Base-by-base conservation (phyloP, 2,329 filamentous ascomycete genomes). In the Elsinoe australis region DNA sequence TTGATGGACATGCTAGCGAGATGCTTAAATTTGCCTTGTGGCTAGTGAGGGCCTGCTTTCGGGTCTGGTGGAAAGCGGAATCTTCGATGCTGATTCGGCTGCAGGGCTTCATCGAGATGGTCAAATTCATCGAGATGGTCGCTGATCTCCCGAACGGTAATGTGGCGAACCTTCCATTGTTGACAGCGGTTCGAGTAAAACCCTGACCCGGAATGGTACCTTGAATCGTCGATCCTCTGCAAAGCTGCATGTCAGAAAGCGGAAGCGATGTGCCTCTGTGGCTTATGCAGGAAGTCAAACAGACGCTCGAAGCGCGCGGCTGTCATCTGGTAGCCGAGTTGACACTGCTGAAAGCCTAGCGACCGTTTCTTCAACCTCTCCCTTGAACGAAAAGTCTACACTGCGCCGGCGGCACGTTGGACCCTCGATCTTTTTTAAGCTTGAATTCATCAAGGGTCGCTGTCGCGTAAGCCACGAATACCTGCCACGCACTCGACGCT, bases 41-140 rank as follows among this genome's bases (percentile, higher is more conserved):
- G 36, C 36, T 18, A 21, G 22, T 24, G 36, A 21, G 21, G 28
- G 21, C n/a, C 36, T 41, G 36, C n/a, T 41, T 41, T 28, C 36
- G 36, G 36, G 36, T 28, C 22, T 17, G 32, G 32, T 35, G 32
- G 19, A 35, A 18, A 18, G 32, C 28, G n/a, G 15, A 21, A 41
- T 41, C 36, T 41, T 41, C 36, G 36, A 41, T 41, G 36, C 5
- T 14, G 28, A 21, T 41, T 41, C 22, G 19, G 17, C 26, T 41
- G 36, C 36, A 41, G 36, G 36, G 36, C 36, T 41, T 18, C 39
- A 44, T 44, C 39, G 39, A 44, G 39, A 44, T 44, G 14, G 12
- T 17, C 21, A 44, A 31, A 21, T 29, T 31, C 39, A 31, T 44
- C 39, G 28, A 44, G 39, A 44, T 44, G 39, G 39, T 10, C 24